A percentile compares a stretch with the other conserved stretches of the same genome.
Conservation (phyloP, 441 rosid genomes). For the Cnidoscolus chayamansa region DNA sequence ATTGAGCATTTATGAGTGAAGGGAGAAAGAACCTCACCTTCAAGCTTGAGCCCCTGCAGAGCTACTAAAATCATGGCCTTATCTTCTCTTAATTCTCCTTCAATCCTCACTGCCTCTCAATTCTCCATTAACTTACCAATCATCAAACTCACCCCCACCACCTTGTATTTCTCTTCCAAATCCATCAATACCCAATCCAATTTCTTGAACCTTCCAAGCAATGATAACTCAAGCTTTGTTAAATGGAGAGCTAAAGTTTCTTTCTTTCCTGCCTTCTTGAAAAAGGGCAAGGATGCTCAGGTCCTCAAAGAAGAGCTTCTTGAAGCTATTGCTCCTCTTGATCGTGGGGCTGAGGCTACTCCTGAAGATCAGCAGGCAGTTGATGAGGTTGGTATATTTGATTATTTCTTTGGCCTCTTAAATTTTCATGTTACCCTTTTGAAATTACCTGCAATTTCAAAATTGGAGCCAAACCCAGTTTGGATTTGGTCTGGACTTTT, state of each 20-base stretch:
- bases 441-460: too few relatives aligned
- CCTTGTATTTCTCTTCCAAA: constrained; percentile 21
- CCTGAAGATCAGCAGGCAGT: constrained; percentile 69
- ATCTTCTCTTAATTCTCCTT: constrained; percentile 24
- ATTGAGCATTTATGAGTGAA: too few relatives aligned
- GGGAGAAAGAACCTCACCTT: too few relatives aligned
- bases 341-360: constrained; percentile 80
- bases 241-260: constrained; percentile 60
- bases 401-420: too few relatives aligned
- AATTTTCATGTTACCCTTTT: too few relatives aligned
- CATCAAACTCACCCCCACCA: constrained; percentile 21
- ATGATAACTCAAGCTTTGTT: constrained; percentile 19
- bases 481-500: neutral
- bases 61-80: constrained; percentile 15
- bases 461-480: neutral
- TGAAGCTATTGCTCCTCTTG: constrained; percentile 64
- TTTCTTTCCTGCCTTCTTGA: constrained; percentile 77
- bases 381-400: constrained; percentile 38
- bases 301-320: constrained; percentile 67
- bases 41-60: neutral
- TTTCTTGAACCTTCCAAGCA: constrained; percentile 23
- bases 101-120: constrained; percentile 23
- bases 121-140: constrained; percentile 15
- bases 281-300: constrained; percentile 54
- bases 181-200: constrained; percentile 23